Evolutionary conservation across 768 basidiomycete species (phyloP).

Genomic region (Amanita jacksonii): DNA sequence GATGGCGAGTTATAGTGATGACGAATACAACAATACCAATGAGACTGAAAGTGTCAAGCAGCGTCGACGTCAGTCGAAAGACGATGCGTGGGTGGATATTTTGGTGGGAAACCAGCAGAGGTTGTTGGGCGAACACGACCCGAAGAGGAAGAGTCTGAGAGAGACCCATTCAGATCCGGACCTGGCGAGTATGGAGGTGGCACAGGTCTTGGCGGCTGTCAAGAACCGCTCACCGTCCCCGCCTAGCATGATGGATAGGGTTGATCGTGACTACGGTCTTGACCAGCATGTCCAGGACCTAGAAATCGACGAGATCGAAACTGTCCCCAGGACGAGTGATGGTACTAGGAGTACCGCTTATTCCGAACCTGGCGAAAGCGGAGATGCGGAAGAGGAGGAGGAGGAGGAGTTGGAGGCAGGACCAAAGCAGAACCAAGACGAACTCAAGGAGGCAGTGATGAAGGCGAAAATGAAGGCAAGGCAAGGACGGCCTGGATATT

Average conservation of each 20-base stretch:
- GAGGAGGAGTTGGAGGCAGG: slow-evolving; percentile 17
- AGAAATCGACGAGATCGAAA: slow-evolving; percentile 42
- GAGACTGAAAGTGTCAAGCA: slow-evolving; percentile 34
- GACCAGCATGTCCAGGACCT: slow-evolving; percentile 31
- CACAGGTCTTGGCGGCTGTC: slow-evolving; percentile 58
- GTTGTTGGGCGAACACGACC: slow-evolving; percentile 49
- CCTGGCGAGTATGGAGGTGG: slow-evolving; percentile 63
- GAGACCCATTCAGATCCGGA: slow-evolving; percentile 47
- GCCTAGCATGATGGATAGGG: slow-evolving; percentile 25
- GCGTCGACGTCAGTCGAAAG: slow-evolving; percentile 38
- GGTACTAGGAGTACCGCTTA: slow-evolving; percentile 11
- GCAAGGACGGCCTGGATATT: slow-evolving; percentile 54
- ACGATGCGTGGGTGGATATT: slow-evolving; percentile 88
- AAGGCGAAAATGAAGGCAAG: slow-evolving; percentile 23
- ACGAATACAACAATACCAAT: slow-evolving; percentile 28
- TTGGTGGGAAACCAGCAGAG: slow-evolving; percentile 52
- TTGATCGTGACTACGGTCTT: slow-evolving; percentile 26
- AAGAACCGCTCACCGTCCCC: slow-evolving; percentile 28
- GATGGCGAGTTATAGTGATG: slow-evolving; percentile 53
- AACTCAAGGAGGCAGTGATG: slow-evolving; percentile 14
- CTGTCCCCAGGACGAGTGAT: slow-evolving; percentile 28
- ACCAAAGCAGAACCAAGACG: slow-evolving; percentile 18
- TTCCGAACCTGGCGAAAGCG: neutral
- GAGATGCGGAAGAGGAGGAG: slow-evolving; percentile 12
- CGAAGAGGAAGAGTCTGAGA: slow-evolving; percentile 25